Conservation (phyloP, 768 basidiomycete genomes). For the Russula lepida region DNA sequence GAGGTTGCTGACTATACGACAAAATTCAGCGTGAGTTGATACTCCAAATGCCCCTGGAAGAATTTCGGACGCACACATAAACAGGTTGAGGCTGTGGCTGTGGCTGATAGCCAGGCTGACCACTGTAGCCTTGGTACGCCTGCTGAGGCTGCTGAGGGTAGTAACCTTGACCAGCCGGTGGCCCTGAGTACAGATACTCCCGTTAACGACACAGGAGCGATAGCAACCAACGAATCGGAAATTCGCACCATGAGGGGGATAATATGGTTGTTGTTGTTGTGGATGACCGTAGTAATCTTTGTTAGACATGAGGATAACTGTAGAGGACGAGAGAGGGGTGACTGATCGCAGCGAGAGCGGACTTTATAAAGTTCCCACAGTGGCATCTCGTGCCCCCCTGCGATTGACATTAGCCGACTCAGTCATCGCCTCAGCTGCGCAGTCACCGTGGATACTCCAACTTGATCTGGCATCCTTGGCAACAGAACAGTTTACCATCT, state of each 20-base stretch:
- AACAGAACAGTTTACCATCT: too few species aligned
- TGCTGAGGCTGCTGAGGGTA: slow-evolving; percentile 70
- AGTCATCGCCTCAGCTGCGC: too few species aligned
- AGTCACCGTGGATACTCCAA: too few species aligned
- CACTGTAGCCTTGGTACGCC: slow-evolving; percentile 45
- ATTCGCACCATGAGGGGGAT: slow-evolving; percentile 43
- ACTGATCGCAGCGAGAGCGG: background rate
- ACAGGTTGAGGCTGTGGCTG: slow-evolving; percentile 73
- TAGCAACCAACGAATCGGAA: background rate
- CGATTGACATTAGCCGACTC: too few species aligned
- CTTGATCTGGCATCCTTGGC: too few species aligned
- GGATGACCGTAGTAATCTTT: slow-evolving; percentile 65
- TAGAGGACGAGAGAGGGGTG: background rate
- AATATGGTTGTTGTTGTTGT: slow-evolving; percentile 40
- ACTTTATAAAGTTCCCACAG: slow-evolving; percentile 16
- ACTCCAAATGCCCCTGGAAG: background rate
- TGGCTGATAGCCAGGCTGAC: slow-evolving; percentile 40
- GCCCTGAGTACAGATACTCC: slow-evolving; percentile 28
- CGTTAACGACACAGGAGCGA: slow-evolving; percentile 22
- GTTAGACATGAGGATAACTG: slow-evolving; percentile 41
- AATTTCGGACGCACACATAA: slow-evolving; percentile 52
- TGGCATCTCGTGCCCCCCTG: background rate
- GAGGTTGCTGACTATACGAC: slow-evolving; percentile 37
- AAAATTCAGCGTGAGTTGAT: slow-evolving; percentile 20
- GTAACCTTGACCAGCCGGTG: slow-evolving; percentile 59